A percentile compares a stretch with the other conserved stretches of the same genome.
Evolutionary conservation across 2,329 filamentous ascomycete species (phyloP).

Genomic region (Venturia asperata): DNA sequence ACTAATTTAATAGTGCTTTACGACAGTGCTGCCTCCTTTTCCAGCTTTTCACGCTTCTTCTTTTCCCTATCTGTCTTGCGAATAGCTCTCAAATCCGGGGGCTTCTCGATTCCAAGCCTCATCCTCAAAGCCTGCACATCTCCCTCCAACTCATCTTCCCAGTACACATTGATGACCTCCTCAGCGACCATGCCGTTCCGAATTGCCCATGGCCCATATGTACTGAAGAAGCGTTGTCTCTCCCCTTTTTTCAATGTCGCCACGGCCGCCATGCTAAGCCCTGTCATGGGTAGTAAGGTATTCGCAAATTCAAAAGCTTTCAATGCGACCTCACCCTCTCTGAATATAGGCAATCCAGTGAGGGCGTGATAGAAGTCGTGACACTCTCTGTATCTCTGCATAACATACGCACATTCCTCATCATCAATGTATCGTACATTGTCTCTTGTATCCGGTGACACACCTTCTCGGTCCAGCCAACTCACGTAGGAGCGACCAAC

Average conservation of each 20-base stretch:
- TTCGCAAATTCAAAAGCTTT: conserved; percentile 98
- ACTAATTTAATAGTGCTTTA: neutral
- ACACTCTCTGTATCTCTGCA: conserved; percentile 95
- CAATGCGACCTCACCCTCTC: conserved; percentile 95
- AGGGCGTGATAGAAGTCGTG: conserved; percentile 98
- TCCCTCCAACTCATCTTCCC: conserved; percentile 87
- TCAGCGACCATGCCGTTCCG: conserved; percentile 68
- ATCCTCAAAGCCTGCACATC: conserved; percentile 69
- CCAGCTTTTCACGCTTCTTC: conserved; percentile 42
- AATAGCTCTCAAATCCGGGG: conserved; percentile 75
- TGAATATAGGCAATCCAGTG: conserved; percentile 79
- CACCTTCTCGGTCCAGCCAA: conserved; percentile 92
- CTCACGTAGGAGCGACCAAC: conserved; percentile 76
- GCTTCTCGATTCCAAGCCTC: conserved; percentile 76
- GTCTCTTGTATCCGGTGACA: conserved; percentile 81
- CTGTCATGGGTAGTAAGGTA: conserved; percentile 91
- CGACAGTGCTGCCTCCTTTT: neutral
- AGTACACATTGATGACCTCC: conserved; percentile 92
- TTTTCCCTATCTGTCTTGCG: conserved; percentile 63
- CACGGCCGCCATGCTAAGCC: conserved; percentile 69
- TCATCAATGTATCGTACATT: conserved; percentile 86
- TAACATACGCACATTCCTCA: conserved; percentile 92
- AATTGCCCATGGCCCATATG: conserved; percentile 86
- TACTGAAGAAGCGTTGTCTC: conserved; percentile 59
- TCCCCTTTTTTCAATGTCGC: conserved; percentile 57